Conservation (phyloP, 2,329 filamentous ascomycete species). For the Emericellopsis cladophorae region DNA sequence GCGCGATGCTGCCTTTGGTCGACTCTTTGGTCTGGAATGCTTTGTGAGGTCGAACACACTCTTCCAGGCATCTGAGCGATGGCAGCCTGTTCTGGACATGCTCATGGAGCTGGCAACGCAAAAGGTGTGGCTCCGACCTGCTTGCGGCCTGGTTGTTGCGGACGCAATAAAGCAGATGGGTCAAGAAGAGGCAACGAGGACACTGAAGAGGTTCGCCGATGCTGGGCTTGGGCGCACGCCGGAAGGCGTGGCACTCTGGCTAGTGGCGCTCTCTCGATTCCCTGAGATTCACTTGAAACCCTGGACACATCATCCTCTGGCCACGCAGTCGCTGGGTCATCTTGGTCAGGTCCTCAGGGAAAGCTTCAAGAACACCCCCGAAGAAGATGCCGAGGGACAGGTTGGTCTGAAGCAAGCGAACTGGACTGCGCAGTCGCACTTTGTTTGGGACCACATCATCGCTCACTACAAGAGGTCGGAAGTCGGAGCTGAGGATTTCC, state of each 20-base stretch:
- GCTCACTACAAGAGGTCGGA: constrained; percentile 30
- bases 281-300: constrained; percentile 51
- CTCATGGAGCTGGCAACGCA: constrained; percentile 64
- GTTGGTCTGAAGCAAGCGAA: constrained; percentile 45
- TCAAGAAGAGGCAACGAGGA: constrained; percentile 43
- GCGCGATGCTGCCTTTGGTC: constrained; percentile 73
- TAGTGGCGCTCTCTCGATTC: constrained; percentile 54
- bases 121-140: constrained; percentile 80
- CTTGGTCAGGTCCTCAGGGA: constrained; percentile 74
- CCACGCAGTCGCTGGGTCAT: constrained; percentile 51
- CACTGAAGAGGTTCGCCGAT: constrained; percentile 48
- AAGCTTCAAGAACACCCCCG: constrained; percentile 34
- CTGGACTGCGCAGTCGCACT: constrained; percentile 72
- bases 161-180: constrained; percentile 55
- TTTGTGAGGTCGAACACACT: constrained; percentile 70
- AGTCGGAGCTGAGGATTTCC: constrained; percentile 38
- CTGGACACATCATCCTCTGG: constrained; percentile 72
- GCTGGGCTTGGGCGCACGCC: constrained; percentile 65
- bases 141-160: constrained; percentile 74
- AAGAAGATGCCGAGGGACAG: not conserved
- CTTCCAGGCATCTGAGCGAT: constrained; percentile 46
- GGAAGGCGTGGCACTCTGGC: constrained; percentile 83
- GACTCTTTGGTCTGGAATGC: constrained; percentile 76
- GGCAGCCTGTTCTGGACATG: constrained; percentile 57
- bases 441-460: constrained; percentile 79